These are phyloP conservation scores for Kondoa subrosea DNA, from an alignment of 768 basidiomycete species.

Conservation along the genomic window DNA sequence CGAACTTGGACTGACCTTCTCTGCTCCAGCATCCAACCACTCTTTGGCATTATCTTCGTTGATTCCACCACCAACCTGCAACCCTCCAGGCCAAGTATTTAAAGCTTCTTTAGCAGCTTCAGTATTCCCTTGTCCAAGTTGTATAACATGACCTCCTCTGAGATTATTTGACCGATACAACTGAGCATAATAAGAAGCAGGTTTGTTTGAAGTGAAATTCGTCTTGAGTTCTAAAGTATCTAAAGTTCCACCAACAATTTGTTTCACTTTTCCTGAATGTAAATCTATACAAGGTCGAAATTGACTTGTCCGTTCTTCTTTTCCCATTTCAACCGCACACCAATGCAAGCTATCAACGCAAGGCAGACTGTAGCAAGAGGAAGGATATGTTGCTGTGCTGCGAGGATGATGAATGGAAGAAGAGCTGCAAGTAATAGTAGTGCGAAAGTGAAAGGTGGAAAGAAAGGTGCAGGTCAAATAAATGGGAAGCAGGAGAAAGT, in stretches of 20 bases:
- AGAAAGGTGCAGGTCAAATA: neutral
- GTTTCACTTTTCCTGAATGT: slow-evolving; percentile 88
- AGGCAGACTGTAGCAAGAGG: neutral
- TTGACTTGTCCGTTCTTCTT: neutral
- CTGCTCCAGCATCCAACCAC: slow-evolving; percentile 79
- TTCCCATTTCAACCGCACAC: too few species aligned
- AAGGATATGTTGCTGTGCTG: neutral
- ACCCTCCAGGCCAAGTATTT: slow-evolving; percentile 61
- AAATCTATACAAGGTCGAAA: slow-evolving; percentile 95
- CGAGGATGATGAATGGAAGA: neutral
- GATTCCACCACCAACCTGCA: slow-evolving; percentile 92
- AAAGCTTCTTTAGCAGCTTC: slow-evolving; percentile 72
- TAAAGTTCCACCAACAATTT: slow-evolving; percentile 90
- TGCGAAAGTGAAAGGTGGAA: neutral
- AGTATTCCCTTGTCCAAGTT: slow-evolving; percentile 79
- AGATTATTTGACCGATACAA: slow-evolving; percentile 56
- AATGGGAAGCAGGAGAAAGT: neutral
- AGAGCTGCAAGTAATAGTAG: neutral
- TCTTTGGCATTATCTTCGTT: slow-evolving; percentile 56
- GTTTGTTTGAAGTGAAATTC: slow-evolving; percentile 74
- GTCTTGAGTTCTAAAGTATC: slow-evolving; percentile 56
- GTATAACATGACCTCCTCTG: slow-evolving; percentile 85
- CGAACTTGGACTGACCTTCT: slow-evolving; percentile 47
- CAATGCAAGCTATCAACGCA: too few species aligned
- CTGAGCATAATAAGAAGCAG: slow-evolving; percentile 53